Evolutionary conservation across 2,329 filamentous ascomycete genomes (phyloP), one percentile per base, ranked within the genome.

Genomic region (Penicillium digitatum): DNA sequence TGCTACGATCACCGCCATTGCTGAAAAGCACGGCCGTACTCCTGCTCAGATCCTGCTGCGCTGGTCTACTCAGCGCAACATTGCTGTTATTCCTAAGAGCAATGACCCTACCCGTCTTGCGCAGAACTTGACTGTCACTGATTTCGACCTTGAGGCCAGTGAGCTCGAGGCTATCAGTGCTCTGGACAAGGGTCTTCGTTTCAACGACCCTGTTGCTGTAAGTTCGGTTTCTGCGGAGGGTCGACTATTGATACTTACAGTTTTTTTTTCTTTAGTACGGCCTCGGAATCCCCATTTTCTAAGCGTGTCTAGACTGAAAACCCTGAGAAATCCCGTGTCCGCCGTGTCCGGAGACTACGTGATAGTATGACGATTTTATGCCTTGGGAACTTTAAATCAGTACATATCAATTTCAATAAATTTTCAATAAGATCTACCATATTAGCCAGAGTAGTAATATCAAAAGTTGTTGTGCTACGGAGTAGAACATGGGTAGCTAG

Each of bases 61-160:
- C 66, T 96, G 91, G 91, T 85, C 90, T 22, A 95, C 90, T 16
- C 90, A 95, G 80, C 82, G 88, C 48, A 85, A 85, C 31, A 79
- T 94, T 54, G 88, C 89, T 45, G 87, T 94, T 65, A 94, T 94
- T 66, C 89, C 89, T 64, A 93, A 93, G 83, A 87, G 82, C 60
- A 87, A 82, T 70, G 79, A 79, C 73, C 74, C 81, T 59, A 77
- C 69, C 56, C 54, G 65, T 18, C 45, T 65, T 44, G 50, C 66
- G 48, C 52, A 69, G 61, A 62, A 71, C 76, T 75, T 92, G 61
- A 82, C 86, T 62, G 83, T 85, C 59, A 82, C 78, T 60, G 76
- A 75, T 59, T 92, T 89, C 69, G 81, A 90, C 65, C 76, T 92
- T 32, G 79, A 80, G 26, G 72, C 85, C 66, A 77, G 78, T 37